Evolutionary conservation across 2,329 filamentous ascomycete species (phyloP).

Genomic region (Macrophomina tecta): DNA sequence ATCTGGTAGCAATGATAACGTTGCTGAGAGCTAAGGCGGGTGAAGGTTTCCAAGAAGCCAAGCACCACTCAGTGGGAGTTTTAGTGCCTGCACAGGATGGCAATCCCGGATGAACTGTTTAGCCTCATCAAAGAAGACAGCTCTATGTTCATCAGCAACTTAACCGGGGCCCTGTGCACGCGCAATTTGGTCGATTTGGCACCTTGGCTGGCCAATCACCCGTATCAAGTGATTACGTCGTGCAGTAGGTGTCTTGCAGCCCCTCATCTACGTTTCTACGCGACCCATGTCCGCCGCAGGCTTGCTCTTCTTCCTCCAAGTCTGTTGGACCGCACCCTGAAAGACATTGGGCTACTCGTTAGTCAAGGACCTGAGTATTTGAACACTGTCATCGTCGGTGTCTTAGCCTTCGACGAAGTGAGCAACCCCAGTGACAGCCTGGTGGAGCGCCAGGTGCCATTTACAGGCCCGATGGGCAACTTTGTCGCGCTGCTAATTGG

Average conservation of each 20-base stretch:
- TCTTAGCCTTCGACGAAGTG: neutral
- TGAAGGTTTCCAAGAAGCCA: too few species aligned
- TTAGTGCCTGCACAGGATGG: neutral
- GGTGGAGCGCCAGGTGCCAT: slow-evolving; percentile 3
- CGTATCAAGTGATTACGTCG: neutral
- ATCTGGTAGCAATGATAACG: too few species aligned
- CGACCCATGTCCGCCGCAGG: neutral
- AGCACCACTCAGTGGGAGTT: too few species aligned
- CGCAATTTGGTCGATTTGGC: slow-evolving; percentile 3
- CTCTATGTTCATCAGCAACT: slow-evolving; percentile 6
- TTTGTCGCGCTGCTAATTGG: slow-evolving; percentile 2
- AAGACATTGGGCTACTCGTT: neutral
- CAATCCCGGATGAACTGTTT: neutral
- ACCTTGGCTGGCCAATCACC: neutral
- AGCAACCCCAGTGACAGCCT: neutral
- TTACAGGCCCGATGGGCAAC: slow-evolving; percentile 9
- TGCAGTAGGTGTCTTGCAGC: neutral
- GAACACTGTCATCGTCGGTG: neutral
- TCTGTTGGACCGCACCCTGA: neutral
- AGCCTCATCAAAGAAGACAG: neutral
- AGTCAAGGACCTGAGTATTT: neutral
- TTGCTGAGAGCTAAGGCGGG: too few species aligned
- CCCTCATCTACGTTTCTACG: neutral
- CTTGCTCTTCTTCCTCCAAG: slow-evolving; percentile 4
- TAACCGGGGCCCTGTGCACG: neutral